phyloP scores from a whole-genome alignment of 2,329 filamentous ascomycete species.

The Daldinia sp. region DNA sequence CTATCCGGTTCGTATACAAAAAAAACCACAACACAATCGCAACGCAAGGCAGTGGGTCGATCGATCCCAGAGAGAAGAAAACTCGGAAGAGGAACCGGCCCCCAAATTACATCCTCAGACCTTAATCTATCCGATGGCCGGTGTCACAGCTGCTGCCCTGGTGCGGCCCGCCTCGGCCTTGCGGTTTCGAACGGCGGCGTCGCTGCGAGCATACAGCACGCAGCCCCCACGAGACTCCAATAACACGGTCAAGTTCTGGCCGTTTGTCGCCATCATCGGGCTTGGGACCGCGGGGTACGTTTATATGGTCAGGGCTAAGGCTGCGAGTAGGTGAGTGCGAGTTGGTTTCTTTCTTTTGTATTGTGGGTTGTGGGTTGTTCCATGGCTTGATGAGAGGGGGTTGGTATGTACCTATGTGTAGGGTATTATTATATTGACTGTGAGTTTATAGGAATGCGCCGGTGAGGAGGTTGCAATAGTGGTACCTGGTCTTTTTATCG shows the following conservation, averaged over 20 bases:
- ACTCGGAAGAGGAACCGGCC: slow-evolving; percentile 15
- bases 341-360: background rate
- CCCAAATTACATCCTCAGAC: slow-evolving; percentile 13
- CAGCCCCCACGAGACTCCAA: slow-evolving; percentile 48
- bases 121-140: slow-evolving; percentile 39
- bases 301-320: slow-evolving; percentile 59
- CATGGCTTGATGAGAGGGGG: background rate
- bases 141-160: slow-evolving; percentile 23
- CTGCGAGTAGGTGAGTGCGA: slow-evolving; percentile 58
- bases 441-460: slow-evolving; percentile 19
- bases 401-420: background rate
- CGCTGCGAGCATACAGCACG: slow-evolving; percentile 52
- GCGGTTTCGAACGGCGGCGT: slow-evolving; percentile 29
- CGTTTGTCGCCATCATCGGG: slow-evolving; percentile 61
- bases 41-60: background rate
- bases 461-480: slow-evolving; percentile 16
- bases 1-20: background rate
- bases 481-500: background rate
- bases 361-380: background rate
- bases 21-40: no score
- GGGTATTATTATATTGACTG: slow-evolving; percentile 7
- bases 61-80: background rate
- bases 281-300: slow-evolving; percentile 59
- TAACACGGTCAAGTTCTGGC: slow-evolving; percentile 64
- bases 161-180: slow-evolving; percentile 30